Evolutionary conservation across 352 stramenopile genomes (phyloP).

Genomic region (Globisporangium sylvaticum): DNA sequence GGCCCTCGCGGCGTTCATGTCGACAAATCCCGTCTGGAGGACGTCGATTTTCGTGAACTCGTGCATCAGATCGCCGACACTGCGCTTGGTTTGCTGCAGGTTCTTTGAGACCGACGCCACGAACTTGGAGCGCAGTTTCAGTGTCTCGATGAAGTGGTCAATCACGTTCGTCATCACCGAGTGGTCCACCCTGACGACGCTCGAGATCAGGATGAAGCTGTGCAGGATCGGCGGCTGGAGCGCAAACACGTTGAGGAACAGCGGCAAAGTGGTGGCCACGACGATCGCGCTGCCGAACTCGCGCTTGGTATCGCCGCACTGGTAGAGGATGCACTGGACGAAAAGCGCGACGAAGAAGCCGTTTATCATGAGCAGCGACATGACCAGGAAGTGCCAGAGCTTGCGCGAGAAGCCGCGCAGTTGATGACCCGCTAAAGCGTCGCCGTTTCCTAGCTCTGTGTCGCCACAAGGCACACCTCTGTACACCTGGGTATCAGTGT

Average conservation of each 20-base stretch:
- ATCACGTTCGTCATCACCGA: constrained; percentile 47
- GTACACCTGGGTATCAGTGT: neutral
- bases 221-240: constrained; percentile 56
- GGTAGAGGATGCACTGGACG: constrained; percentile 58
- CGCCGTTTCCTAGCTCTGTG: neutral
- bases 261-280: constrained; percentile 26
- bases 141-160: constrained; percentile 57
- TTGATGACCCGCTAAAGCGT: neutral
- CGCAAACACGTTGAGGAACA: constrained; percentile 50
- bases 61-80: constrained; percentile 13
- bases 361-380: constrained; percentile 63
- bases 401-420: constrained; percentile 57
- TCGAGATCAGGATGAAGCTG: constrained; percentile 54
- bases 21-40: constrained; percentile 6
- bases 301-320: constrained; percentile 24
- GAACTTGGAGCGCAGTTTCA: constrained; percentile 49
- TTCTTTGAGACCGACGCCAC: constrained; percentile 20
- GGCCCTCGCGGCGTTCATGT: neutral
- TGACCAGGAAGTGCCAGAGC: constrained; percentile 53
- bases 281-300: constrained; percentile 14
- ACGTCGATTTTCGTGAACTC: constrained; percentile 30
- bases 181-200: constrained; percentile 49
- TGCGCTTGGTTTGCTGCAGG: constrained; percentile 17
- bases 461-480: neutral
- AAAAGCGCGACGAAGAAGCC: constrained; percentile 58